These are phyloP conservation scores for Lolium multiflorum DNA, from an alignment of 176 grass and related monocot species.

Conservation along the genomic window DNA sequence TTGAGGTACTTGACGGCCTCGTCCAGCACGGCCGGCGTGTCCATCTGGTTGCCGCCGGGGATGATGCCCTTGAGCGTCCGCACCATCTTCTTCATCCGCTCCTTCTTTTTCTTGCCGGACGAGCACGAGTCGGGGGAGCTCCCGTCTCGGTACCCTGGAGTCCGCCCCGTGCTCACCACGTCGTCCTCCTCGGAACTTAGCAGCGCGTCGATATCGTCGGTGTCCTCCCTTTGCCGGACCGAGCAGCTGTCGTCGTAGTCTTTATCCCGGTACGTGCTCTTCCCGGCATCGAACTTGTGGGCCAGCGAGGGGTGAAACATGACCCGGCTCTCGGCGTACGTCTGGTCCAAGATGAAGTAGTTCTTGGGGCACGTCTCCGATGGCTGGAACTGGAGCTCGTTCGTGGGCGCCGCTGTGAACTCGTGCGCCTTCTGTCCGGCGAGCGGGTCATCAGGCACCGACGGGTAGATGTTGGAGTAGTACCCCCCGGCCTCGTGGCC, in stretches of 20 bases:
- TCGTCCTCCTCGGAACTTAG: constrained; percentile 91
- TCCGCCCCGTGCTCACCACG: constrained; percentile 79
- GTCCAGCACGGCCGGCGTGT: constrained; percentile 73
- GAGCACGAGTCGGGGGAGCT: constrained; percentile 86
- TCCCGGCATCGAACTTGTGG: constrained; percentile 55
- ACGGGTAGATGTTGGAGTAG: constrained; percentile 51
- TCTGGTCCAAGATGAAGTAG: constrained; percentile 98
- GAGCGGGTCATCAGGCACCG: constrained; percentile 58
- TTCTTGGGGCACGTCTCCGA: constrained; percentile 91
- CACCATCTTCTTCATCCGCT: constrained; percentile 78
- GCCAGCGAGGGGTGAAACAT: constrained; percentile 91
- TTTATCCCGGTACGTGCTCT: constrained; percentile 35
- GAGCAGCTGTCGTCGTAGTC: constrained; percentile 37
- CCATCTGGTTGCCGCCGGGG: constrained; percentile 76
- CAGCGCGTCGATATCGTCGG: constrained; percentile 83
- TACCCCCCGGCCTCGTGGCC: constrained; percentile 42
- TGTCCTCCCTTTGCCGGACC: constrained; percentile 67
- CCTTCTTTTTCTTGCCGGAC: constrained; percentile 56
- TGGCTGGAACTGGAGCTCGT: constrained; percentile 85
- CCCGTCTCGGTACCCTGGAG: constrained; percentile 51
- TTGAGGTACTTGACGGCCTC: constrained; percentile 80
- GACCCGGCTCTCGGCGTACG: constrained; percentile 67
- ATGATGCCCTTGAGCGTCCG: constrained; percentile 69
- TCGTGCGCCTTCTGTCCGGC: constrained; percentile 56
- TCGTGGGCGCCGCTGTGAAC: constrained; percentile 60